These are phyloP conservation scores for Ascochyta koolunga DNA, from an alignment of 2,329 filamentous ascomycete species.

Conservation along the genomic window DNA sequence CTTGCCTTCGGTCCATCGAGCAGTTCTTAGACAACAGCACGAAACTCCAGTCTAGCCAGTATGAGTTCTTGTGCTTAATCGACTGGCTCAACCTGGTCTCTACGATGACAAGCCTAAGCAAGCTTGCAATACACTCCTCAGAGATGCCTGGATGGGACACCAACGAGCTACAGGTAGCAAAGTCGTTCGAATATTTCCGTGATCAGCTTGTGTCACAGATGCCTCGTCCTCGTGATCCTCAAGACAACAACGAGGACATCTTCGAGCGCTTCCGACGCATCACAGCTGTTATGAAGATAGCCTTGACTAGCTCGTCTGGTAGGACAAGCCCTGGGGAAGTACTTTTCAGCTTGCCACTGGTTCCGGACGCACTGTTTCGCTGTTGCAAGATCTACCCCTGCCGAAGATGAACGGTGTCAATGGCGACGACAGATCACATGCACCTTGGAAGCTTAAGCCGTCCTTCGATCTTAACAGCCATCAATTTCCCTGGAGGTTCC, in stretches of 20 bases:
- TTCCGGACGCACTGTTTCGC: constrained; percentile 40
- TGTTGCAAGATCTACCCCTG: constrained; percentile 41
- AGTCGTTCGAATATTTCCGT: constrained; percentile 43
- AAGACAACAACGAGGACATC: constrained; percentile 34
- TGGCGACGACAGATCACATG: constrained; percentile 33
- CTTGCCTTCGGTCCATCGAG: constrained; percentile 39
- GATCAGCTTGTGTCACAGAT: constrained; percentile 40
- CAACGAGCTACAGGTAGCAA: constrained; percentile 38
- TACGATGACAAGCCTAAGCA: constrained; percentile 38
- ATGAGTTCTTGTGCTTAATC: constrained; percentile 37
- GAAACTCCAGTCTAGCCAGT: constrained; percentile 35
- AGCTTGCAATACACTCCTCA: constrained; percentile 36
- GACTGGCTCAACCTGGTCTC: constrained; percentile 43
- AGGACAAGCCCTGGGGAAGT: constrained; percentile 39
- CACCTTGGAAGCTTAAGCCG: constrained; percentile 37
- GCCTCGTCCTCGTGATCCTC: constrained; percentile 34
- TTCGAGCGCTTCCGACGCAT: constrained; percentile 45
- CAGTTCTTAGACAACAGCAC: constrained; percentile 42
- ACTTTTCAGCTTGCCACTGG: constrained; percentile 45
- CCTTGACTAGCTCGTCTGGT: constrained; percentile 27
- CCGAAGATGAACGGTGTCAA: constrained; percentile 36
- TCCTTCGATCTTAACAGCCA: constrained; percentile 38
- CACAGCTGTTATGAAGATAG: constrained; percentile 39
- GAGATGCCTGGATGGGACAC: constrained; percentile 44
- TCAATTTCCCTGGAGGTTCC: constrained; percentile 44